Conservation (phyloP, 768 basidiomycete genomes). For the Clitopilus passeckerianus region DNA sequence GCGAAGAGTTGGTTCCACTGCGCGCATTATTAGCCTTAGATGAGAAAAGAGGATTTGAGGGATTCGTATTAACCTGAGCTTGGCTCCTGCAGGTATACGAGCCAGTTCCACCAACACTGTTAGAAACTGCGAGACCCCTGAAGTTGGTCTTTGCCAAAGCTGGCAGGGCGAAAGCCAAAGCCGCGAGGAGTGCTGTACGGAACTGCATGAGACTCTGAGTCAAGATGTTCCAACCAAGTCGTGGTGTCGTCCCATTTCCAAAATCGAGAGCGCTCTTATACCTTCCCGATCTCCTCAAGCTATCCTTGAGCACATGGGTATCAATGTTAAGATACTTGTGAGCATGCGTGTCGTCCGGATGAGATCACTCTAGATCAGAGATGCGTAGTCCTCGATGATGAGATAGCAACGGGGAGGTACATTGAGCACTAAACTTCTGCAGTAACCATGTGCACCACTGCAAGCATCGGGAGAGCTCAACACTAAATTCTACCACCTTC, state of each 20-base stretch:
- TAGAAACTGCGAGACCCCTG: constrained; percentile 24
- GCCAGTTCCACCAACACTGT: constrained; percentile 21
- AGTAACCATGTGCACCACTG: neutral
- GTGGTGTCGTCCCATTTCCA: too few relatives aligned
- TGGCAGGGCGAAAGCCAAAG: constrained; percentile 9
- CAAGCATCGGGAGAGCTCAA: neutral
- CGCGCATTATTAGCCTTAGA: neutral
- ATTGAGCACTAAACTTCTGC: too few relatives aligned
- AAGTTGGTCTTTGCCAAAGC: constrained; percentile 25
- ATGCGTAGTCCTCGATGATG: neutral
- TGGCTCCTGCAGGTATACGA: constrained; percentile 29
- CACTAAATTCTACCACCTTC: neutral
- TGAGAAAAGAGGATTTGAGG: neutral
- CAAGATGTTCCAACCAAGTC: neutral
- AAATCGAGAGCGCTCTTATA: neutral
- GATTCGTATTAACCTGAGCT: constrained; percentile 17
- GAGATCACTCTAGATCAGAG: neutral
- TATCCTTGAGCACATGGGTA: neutral
- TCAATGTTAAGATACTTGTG: neutral
- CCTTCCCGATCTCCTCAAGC: neutral
- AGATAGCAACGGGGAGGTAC: neutral
- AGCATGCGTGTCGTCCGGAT: neutral
- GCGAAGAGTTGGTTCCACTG: constrained; percentile 31
- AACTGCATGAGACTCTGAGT: neutral
- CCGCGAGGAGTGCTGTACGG: constrained; percentile 2